Percentiles rank a stretch among this genome's conserved stretches.
Conservation (phyloP, 331 rosid species). For the Malus hybrid region DNA sequence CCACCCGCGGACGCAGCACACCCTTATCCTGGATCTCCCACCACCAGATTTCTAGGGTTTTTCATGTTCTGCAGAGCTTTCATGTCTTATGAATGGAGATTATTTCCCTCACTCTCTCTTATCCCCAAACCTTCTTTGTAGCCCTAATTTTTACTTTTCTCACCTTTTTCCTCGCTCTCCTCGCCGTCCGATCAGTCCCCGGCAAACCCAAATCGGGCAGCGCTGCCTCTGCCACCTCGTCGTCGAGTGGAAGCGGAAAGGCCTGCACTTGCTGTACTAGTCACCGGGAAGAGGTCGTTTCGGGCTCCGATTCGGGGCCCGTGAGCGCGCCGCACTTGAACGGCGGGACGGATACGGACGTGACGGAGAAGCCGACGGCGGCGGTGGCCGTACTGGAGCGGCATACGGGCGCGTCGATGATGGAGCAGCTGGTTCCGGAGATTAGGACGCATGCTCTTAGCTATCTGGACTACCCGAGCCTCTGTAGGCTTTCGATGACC, state of each 20-base stretch:
- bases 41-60: constrained; percentile 46
- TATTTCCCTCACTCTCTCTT: constrained; percentile 35
- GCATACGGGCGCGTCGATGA: constrained; percentile 82
- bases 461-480: constrained; percentile 92
- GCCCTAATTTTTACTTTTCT: constrained; percentile 51
- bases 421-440: constrained; percentile 99
- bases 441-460: constrained; percentile 95
- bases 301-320: constrained; percentile 25
- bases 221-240: not conserved
- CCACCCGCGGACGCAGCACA: not conserved
- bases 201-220: constrained; percentile 20
- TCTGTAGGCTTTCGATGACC: constrained; percentile 96
- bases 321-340: constrained; percentile 44
- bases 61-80: constrained; percentile 60
- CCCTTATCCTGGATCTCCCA: not conserved
- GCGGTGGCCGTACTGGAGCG: constrained; percentile 41
- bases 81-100: constrained; percentile 94
- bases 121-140: constrained; percentile 48
- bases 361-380: constrained; percentile 37
- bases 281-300: constrained; percentile 25
- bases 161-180: constrained; percentile 48
- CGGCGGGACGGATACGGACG: constrained; percentile 37
- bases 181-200: constrained; percentile 45
- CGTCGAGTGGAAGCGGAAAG: not conserved
- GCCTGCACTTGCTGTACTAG: constrained; percentile 35